Conservation (phyloP, 805 yeast genomes). For the Zygosaccharomyces bailii region DNA sequence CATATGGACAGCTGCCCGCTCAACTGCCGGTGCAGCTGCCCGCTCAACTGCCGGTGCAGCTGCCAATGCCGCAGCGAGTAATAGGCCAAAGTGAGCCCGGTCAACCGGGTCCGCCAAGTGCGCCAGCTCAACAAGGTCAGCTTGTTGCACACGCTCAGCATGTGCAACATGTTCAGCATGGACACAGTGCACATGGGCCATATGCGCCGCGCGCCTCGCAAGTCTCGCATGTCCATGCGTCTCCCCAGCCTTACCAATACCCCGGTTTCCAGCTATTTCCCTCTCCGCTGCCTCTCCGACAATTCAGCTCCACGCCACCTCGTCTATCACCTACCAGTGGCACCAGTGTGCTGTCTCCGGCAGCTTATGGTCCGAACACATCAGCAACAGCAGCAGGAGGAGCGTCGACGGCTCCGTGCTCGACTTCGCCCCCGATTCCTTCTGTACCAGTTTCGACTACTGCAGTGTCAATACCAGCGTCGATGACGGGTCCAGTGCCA, state of each 20-base stretch:
- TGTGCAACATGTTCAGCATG: too few species aligned
- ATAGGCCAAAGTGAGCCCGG: too few species aligned
- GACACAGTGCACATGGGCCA: too few species aligned
- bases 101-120: not conserved
- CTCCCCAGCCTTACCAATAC: slow-evolving; percentile 13
- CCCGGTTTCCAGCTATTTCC: slow-evolving; percentile 17
- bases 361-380: too few species aligned
- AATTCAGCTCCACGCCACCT: slow-evolving; percentile 14
- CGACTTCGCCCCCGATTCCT: too few species aligned
- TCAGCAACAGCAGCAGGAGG: too few species aligned
- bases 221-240: not conserved
- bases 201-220: too few species aligned
- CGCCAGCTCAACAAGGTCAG: not conserved
- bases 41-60: not conserved
- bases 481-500: too few species aligned
- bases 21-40: not conserved
- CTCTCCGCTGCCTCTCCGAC: slow-evolving; percentile 13
- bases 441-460: too few species aligned
- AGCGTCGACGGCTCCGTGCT: too few species aligned
- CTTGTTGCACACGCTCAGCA: slow-evolving; percentile 1
- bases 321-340: not conserved
- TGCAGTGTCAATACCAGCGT: too few species aligned
- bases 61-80: too few species aligned
- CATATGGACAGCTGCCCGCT: not conserved
- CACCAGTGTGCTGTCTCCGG: not conserved